phyloP scores from a whole-genome alignment of 805 yeast genomes.

The Yarrowia hollandica region DNA sequence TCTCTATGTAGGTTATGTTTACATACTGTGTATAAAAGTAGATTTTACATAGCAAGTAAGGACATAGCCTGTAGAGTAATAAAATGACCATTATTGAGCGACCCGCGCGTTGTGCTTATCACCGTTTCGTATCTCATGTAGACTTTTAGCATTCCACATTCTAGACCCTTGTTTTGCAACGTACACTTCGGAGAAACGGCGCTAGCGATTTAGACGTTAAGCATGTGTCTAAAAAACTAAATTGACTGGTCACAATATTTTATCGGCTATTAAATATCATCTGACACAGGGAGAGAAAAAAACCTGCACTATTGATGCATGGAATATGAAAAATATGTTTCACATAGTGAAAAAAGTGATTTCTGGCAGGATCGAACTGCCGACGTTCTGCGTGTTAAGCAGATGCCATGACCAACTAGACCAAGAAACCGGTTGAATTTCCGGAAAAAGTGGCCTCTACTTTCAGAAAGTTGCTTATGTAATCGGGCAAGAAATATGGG shows the following conservation, averaged over 20 bases:
- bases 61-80: conserved; percentile 13
- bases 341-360: conserved; percentile 6
- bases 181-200: no score
- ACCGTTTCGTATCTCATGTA: no score
- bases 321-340: not conserved
- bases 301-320: not conserved
- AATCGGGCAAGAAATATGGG: not conserved
- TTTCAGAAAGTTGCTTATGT: not conserved
- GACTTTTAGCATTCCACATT: no score
- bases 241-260: not conserved
- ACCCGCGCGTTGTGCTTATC: not conserved
- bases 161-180: no score
- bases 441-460: not conserved
- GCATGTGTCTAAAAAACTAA: not conserved
- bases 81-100: not conserved
- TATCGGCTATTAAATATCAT: no score
- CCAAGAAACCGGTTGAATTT: conserved; percentile 48
- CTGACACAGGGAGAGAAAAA: not conserved
- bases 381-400: conserved; percentile 99
- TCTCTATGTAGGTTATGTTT: conserved; percentile 2
- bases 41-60: not conserved
- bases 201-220: no score
- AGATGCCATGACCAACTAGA: conserved; percentile 99
- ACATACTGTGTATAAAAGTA: not conserved
- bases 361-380: conserved; percentile 96